phyloP scores from a whole-genome alignment of 441 rosid species.

The Erodium moschatum region DNA sequence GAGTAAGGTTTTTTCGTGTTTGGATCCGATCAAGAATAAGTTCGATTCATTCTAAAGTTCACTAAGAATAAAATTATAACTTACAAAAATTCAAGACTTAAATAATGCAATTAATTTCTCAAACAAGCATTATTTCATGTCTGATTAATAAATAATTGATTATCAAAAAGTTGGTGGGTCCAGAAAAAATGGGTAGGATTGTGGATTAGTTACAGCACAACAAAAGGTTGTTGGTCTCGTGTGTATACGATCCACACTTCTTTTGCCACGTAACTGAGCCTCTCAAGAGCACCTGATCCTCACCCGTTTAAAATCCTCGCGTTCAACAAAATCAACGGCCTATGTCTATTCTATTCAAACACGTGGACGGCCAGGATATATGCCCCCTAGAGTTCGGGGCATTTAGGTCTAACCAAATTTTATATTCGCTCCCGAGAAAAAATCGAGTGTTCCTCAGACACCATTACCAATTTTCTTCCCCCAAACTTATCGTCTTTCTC shows the following conservation, averaged over 20 bases:
- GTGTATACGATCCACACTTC: not conserved
- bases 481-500: not conserved
- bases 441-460: conserved; percentile 42
- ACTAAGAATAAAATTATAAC: too few species aligned
- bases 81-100: too few species aligned
- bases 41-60: too few species aligned
- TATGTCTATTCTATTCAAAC: conserved; percentile 4
- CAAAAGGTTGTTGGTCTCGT: not conserved
- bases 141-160: too few species aligned
- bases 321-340: conserved; percentile 27
- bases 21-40: too few species aligned
- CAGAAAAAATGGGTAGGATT: too few species aligned
- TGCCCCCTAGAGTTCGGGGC: conserved; percentile 30
- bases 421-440: conserved; percentile 25
- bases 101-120: too few species aligned
- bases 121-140: too few species aligned
- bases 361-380: conserved; percentile 32
- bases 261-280: too few species aligned
- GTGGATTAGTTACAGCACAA: not conserved
- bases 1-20: too few species aligned
- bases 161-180: too few species aligned
- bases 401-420: conserved; percentile 23
- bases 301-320: not conserved
- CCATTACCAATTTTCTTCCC: conserved; percentile 8
- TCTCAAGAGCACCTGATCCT: too few species aligned